Evolutionary conservation across 345 rosid genomes (phyloP).

Genomic region (Acer negundo): DNA sequence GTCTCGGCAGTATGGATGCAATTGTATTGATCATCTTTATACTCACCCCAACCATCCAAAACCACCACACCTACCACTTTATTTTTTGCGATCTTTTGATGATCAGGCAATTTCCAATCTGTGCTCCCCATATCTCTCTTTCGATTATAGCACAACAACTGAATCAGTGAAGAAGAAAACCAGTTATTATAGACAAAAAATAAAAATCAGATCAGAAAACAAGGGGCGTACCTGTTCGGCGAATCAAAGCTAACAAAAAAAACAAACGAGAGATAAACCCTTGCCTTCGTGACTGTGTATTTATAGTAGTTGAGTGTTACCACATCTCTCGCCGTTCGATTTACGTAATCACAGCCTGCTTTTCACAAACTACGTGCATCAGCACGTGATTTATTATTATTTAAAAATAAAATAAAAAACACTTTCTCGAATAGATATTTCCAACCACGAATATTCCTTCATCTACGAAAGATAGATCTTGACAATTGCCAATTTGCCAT

Average conservation of each 20-base stretch:
- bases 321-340: constrained; percentile 8
- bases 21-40: constrained; percentile 74
- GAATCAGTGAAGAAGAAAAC: background rate
- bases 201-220: background rate
- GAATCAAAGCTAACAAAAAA: background rate
- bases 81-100: constrained; percentile 75
- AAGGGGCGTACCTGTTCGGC: background rate
- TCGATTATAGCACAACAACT: background rate
- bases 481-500: too few species aligned
- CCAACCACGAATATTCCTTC: constrained; percentile 3
- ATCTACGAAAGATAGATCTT: too few species aligned
- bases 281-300: background rate
- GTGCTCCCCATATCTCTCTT: constrained; percentile 53
- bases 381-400: background rate
- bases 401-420: too few species aligned
- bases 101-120: constrained; percentile 80
- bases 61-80: constrained; percentile 79
- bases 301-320: background rate
- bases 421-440: too few species aligned
- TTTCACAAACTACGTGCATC: background rate
- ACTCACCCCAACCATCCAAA: constrained; percentile 98
- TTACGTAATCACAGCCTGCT: background rate
- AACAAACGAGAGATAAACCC: background rate
- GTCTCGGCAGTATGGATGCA: constrained; percentile 93
- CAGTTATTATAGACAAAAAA: background rate